Evolutionary conservation across 1,284 basidiomycete species (phyloP).

Genomic region (Somion occarium): DNA sequence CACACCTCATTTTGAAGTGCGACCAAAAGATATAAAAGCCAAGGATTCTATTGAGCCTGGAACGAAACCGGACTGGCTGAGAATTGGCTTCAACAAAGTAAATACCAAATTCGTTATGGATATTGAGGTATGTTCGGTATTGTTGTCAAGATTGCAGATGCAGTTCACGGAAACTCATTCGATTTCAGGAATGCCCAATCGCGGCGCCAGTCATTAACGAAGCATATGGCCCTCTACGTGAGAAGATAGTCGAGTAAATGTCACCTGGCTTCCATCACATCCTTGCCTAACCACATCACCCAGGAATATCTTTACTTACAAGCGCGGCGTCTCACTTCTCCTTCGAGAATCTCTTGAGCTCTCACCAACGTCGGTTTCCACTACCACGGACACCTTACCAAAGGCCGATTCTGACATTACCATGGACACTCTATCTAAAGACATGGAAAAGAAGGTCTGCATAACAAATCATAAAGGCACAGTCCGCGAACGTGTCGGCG

Average conservation of each 20-base stretch:
- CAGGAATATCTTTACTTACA: constrained; percentile 80
- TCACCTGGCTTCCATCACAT: neutral
- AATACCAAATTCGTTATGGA: constrained; percentile 81
- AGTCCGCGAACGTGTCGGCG: constrained; percentile 83
- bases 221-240: constrained; percentile 58
- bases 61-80: constrained; percentile 56
- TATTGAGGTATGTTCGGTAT: constrained; percentile 70
- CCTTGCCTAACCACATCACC: constrained; percentile 45
- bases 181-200: constrained; percentile 82
- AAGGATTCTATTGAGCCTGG: constrained; percentile 22
- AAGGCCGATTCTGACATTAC: neutral
- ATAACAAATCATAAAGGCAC: constrained; percentile 80
- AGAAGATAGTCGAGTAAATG: constrained; percentile 20
- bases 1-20: constrained; percentile 92
- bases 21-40: constrained; percentile 53
- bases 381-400: neutral
- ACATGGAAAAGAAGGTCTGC: constrained; percentile 62
- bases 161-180: too few relatives aligned
- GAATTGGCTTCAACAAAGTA: constrained; percentile 88
- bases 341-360: constrained; percentile 79
- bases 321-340: constrained; percentile 87
- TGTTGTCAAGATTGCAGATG: neutral
- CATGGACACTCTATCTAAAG: constrained; percentile 23
- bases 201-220: constrained; percentile 81
- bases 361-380: constrained; percentile 5